Base-by-base conservation (phyloP, 768 basidiomycete species). In the Naganishia vaughanmartiniae region DNA sequence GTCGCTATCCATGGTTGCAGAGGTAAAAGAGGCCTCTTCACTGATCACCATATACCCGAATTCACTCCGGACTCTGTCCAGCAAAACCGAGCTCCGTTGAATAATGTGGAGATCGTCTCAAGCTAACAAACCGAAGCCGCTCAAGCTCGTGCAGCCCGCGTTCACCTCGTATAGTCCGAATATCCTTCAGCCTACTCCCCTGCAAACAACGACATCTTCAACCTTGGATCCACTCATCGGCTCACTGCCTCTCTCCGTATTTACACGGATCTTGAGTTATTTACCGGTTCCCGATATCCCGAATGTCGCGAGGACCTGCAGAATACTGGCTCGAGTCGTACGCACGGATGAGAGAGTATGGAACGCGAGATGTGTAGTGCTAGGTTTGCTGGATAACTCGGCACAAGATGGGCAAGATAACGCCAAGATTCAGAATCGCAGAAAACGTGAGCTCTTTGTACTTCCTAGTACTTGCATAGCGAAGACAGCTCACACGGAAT, bases 281-380 rank as follows among this genome's bases (percentile, higher is more conserved):
- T 84, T 94, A 30, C 88, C 93, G 9, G 81, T 98, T 21, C 87
- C 90, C 21, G 93, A 95, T 79, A 79, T 96, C 26, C 88, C 90
- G 1, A 84, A 87, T 0, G 91, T 94, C 74, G 87, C 89, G 6
- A 85, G 87, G 55, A 84, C 84, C 48, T 90, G 85, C 66, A 85
- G 87, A 67, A 86, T 89, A 33, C 84, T 90, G 19, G 84, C 87
- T 17, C 82, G 83, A 2, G 82, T 94, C 30, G 85, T 70, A 17
- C 60, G 86, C 2, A 81, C 84, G n/a, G 87, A 90, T 70, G 93
- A 96, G 66, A 81, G 82, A 5, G 81, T 91, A 10, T 99, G 95
- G 95, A 86, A 89, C 76, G 76, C 77, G 0, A 85, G 90, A 55
- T 93, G 91, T 87, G 81, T 81, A 19, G 85, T 86, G 26, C 84